Percentiles rank a stretch among this genome's conserved stretches.
phyloP scores from a whole-genome alignment of 352 stramenopile species.

The Pythium brassicae region DNA sequence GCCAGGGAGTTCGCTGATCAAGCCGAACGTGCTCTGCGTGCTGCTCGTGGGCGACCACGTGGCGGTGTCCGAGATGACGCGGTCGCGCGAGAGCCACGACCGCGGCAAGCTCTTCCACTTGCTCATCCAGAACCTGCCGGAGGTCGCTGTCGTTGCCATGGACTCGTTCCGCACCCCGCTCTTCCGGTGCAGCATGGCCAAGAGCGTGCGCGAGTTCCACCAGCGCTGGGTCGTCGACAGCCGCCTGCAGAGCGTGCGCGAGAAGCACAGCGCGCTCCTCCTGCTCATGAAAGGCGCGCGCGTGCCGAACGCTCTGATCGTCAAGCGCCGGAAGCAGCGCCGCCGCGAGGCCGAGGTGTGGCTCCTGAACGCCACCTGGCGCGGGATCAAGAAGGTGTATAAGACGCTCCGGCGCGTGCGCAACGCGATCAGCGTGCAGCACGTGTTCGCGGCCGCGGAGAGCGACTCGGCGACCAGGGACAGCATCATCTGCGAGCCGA shows the following conservation, averaged over 20 bases:
- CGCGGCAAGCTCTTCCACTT: conserved; percentile 70
- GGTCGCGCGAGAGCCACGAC: conserved; percentile 47
- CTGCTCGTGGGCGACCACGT: conserved; percentile 66
- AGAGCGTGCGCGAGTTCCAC: conserved; percentile 47
- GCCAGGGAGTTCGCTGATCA: conserved; percentile 52
- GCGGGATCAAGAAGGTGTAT: conserved; percentile 43
- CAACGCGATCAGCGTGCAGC: conserved; percentile 59
- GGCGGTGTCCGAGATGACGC: conserved; percentile 34
- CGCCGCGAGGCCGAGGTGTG: conserved; percentile 20
- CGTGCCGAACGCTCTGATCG: conserved; percentile 11
- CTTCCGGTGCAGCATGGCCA: conserved; percentile 60
- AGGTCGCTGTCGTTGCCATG: conserved; percentile 58
- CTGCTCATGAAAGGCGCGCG: conserved; percentile 47
- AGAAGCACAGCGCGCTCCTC: conserved; percentile 43
- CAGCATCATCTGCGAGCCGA: conserved; percentile 71
- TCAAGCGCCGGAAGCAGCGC: conserved; percentile 13
- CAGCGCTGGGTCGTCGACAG: conserved; percentile 62
- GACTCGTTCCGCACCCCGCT: conserved; percentile 64
- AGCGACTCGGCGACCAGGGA: conserved; percentile 31
- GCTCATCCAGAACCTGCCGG: conserved; percentile 64
- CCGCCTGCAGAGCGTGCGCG: conserved; percentile 31
- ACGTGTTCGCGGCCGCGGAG: conserved; percentile 48
- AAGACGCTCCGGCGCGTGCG: conserved; percentile 37
- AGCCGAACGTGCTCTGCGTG: conserved; percentile 51
- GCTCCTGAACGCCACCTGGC: conserved; percentile 28